Evolutionary conservation across 495 filamentous ascomycete genomes (phyloP).

Genomic region (Penicillium cataractarum): DNA sequence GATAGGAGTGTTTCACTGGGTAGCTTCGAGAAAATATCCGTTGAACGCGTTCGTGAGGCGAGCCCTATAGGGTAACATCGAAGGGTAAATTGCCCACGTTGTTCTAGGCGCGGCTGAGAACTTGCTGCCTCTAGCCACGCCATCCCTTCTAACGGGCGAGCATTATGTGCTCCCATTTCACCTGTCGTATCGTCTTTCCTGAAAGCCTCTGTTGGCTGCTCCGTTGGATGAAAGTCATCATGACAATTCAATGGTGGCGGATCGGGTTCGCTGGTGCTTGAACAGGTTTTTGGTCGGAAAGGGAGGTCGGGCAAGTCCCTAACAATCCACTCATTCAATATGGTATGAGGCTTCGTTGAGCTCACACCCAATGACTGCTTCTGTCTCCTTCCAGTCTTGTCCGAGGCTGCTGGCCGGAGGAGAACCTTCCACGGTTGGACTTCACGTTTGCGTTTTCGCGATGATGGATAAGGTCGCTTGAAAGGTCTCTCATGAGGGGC

Average conservation of each 20-base stretch:
- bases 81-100: constrained; percentile 2
- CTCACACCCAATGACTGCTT: neutral
- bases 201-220: neutral
- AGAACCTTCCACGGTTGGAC: neutral
- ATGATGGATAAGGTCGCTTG: neutral
- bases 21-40: constrained; percentile 11
- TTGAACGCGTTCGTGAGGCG: constrained; percentile 11
- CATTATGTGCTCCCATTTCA: neutral
- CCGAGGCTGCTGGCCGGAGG: constrained; percentile 1
- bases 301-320: neutral
- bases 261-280: neutral
- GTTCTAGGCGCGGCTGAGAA: neutral
- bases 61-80: constrained; percentile 14
- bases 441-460: constrained; percentile 12
- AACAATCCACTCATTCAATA: neutral
- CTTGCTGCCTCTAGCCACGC: neutral
- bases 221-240: neutral
- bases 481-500: neutral
- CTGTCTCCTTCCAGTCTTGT: neutral
- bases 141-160: neutral
- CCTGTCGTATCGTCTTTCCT: neutral
- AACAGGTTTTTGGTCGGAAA: neutral
- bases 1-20: constrained; percentile 11
- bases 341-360: neutral
- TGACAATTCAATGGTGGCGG: neutral